Evolutionary conservation across 257 asterid species (phyloP).

Genomic region (Ophiorrhiza pumila): DNA sequence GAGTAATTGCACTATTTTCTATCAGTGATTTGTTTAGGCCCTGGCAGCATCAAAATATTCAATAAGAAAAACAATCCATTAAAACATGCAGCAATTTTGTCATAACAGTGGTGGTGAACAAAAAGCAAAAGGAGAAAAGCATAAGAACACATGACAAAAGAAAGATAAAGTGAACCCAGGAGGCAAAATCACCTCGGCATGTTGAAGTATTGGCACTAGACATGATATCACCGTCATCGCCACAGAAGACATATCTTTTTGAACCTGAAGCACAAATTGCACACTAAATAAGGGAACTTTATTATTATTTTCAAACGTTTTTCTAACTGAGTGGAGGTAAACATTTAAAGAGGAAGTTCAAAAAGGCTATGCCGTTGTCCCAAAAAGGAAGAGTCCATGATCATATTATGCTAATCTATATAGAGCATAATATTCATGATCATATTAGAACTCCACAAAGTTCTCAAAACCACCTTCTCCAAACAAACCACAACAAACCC

Average conservation of each 20-base stretch:
- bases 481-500: no score
- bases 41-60: conserved; percentile 36
- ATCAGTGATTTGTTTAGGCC: conserved; percentile 83
- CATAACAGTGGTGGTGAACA: neutral
- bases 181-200: conserved; percentile 66
- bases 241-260: conserved; percentile 76
- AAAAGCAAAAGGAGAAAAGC: neutral
- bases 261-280: conserved; percentile 52
- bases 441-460: neutral
- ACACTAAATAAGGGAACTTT: neutral
- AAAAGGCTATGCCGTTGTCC: neutral
- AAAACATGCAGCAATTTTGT: neutral
- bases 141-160: neutral
- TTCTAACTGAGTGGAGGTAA: neutral
- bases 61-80: conserved; percentile 23
- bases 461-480: neutral
- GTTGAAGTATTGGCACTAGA: conserved; percentile 82
- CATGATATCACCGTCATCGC: conserved; percentile 73
- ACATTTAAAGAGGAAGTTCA: neutral
- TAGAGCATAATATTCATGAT: neutral
- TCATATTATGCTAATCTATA: neutral
- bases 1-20: conserved; percentile 91
- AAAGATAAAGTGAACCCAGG: conserved; percentile 14
- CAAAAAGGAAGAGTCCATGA: neutral
- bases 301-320: neutral